Base-by-base conservation (phyloP, 305 asterid species). In the Solanum hybrid region DNA sequence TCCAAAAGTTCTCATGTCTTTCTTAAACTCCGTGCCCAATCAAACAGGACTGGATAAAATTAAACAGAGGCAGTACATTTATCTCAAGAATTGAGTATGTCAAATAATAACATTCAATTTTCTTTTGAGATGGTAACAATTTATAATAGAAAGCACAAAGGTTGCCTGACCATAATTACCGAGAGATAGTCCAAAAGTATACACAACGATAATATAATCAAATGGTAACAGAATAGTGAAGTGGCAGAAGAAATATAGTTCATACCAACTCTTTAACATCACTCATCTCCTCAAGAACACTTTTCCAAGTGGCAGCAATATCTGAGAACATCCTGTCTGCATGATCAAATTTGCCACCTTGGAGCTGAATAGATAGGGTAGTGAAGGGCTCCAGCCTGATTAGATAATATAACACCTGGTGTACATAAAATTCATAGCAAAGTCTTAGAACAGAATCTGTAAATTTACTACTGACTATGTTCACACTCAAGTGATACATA, bases 221-320 rank as follows among this genome's bases (percentile, higher is more conserved):
- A 57, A 85, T 57, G n/a, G 76, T 11, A 57, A 85, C 40, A 85
- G 75, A 26, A 10, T 31, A 29, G 64, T 57, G 46, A 31, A 8
- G 75, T 51, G 67, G 64, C 35, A 84, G 22, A 51, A 57, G 88
- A 31, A 36, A 33, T 61, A 90, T 89, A 92, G 89, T 34, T 51
- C 80, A 86, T 95, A 97, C 99, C 99, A 97, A 90, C 92, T 97
- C 99, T 91, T 97, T 97, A 86, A 97, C 98, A 87, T 97, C 99
- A 91, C 99, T 97, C 99, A 97, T 97, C 94, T 97, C 99, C 94
- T 97, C 99, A 34, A 97, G 96, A 93, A 97, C 98, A 91, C 99
- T 98, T 92, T 92, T 93, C 99, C 99, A 97, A 28, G 99, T 97
- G 74, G 98, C 98, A 94, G 93, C 93, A 91, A 97, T 95, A 93